Conservation (phyloP, 2,329 filamentous ascomycete species). For the Bipolaris cookei region DNA sequence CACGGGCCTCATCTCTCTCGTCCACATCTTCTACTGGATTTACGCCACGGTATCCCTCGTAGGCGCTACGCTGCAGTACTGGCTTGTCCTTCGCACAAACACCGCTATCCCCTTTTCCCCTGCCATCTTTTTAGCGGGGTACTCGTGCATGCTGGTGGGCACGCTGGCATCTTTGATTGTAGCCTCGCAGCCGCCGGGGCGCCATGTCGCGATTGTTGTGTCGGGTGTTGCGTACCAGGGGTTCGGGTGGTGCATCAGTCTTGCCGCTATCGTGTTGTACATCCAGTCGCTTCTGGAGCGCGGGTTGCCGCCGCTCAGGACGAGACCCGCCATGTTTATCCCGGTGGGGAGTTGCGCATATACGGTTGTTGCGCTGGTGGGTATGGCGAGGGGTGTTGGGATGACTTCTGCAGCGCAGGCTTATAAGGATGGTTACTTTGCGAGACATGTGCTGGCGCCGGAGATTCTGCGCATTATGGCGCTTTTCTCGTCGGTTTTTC, state of each 20-base stretch:
- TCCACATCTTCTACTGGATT: constrained; percentile 51
- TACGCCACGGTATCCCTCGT: constrained; percentile 48
- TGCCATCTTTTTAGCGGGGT: constrained; percentile 72
- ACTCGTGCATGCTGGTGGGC: constrained; percentile 71
- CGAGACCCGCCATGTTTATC: constrained; percentile 73
- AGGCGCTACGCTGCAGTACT: constrained; percentile 58
- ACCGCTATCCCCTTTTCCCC: constrained; percentile 71
- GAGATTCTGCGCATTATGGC: constrained; percentile 52
- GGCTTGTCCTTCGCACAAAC: constrained; percentile 65
- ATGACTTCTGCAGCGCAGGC: constrained; percentile 36
- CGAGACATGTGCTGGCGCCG: constrained; percentile 22
- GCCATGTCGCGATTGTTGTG: constrained; percentile 65
- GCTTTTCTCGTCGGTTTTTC: constrained; percentile 56
- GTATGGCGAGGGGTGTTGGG: constrained; percentile 63
- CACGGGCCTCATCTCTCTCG: constrained; percentile 45
- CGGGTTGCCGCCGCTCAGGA: constrained; percentile 65
- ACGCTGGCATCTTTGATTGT: constrained; percentile 71
- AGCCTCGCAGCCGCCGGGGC: constrained; percentile 60
- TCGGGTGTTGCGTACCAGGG: constrained; percentile 72
- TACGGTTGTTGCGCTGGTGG: constrained; percentile 72
- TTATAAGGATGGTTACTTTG: constrained; percentile 28
- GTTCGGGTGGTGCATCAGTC: constrained; percentile 68
- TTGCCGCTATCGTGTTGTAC: constrained; percentile 73
- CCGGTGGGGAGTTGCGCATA: constrained; percentile 73
- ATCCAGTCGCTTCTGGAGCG: constrained; percentile 69